Evolutionary conservation across 2,329 filamentous ascomycete genomes (phyloP).

Genomic region (Juglanconis oblonga): DNA sequence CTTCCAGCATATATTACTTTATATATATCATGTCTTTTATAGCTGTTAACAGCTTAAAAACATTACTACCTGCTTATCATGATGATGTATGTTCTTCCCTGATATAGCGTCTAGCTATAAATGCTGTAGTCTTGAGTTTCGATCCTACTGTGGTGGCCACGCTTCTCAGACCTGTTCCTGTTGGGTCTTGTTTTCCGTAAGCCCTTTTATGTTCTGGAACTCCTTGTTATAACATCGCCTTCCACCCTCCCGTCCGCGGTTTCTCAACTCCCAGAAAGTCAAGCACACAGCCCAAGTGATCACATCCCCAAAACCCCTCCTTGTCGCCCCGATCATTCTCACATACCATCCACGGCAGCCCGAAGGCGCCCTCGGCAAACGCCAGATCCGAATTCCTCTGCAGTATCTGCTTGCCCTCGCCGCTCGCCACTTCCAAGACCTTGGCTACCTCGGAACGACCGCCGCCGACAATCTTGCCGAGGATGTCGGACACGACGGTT

Average conservation of each 20-base stretch:
- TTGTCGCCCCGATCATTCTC: constrained; percentile 28
- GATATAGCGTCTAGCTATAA: too few relatives aligned
- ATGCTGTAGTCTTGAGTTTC: too few relatives aligned
- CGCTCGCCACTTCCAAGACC: constrained; percentile 26
- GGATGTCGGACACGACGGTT: constrained; percentile 26
- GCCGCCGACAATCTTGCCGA: constrained; percentile 26
- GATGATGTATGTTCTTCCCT: too few relatives aligned
- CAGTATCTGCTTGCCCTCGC: constrained; percentile 30
- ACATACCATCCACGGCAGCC: constrained; percentile 37
- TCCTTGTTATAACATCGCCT: constrained; percentile 28
- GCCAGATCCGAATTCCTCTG: constrained; percentile 32
- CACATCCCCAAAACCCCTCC: constrained; percentile 38
- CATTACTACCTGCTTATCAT: too few relatives aligned
- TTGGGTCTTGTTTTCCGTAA: too few relatives aligned
- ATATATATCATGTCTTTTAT: too few relatives aligned
- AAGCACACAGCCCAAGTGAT: constrained; percentile 35
- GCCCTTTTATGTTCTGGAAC: too few relatives aligned
- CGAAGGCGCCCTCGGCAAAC: constrained; percentile 35
- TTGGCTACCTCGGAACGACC: constrained; percentile 25
- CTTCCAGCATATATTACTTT: too few relatives aligned
- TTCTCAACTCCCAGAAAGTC: constrained; percentile 32
- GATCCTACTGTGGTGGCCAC: neutral
- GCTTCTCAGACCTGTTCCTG: too few relatives aligned
- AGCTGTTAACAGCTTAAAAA: too few relatives aligned
- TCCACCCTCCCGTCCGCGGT: constrained; percentile 29